Evolutionary conservation across 2,329 filamentous ascomycete species (phyloP).

Genomic region (Cadophora luteo-olivacea): DNA sequence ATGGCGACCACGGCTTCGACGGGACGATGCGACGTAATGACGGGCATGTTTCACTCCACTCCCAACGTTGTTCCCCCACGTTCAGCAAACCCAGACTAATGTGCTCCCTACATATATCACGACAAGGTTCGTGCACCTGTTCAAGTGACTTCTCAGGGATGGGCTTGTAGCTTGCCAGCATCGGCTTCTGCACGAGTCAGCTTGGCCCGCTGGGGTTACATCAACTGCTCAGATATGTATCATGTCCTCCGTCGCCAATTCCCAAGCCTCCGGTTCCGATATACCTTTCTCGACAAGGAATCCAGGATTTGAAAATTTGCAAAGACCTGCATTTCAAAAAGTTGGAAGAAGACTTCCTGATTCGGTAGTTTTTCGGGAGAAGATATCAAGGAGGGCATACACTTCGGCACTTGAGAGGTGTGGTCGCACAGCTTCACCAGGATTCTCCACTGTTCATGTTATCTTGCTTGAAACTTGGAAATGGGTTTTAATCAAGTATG

Average conservation of each 20-base stretch:
- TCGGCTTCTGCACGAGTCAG: not conserved
- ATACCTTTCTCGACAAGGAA: not conserved
- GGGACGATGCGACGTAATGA: conserved; percentile 1
- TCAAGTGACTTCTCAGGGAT: not conserved
- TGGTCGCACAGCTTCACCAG: not conserved
- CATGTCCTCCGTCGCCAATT: conserved; percentile 4
- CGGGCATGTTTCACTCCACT: conserved; percentile 8
- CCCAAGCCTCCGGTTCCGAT: conserved; percentile 5
- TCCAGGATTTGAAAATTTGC: not conserved
- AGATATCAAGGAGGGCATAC: not conserved
- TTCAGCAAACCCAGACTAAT: not conserved
- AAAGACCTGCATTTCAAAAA: not conserved
- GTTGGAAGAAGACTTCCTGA: not conserved
- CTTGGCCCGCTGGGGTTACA: not conserved
- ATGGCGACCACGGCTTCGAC: conserved; percentile 6
- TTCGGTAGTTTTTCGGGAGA: not conserved
- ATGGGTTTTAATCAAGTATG: not conserved
- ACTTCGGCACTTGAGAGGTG: not conserved
- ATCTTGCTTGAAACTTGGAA: not conserved
- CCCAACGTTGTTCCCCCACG: not conserved
- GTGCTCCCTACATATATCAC: conserved; percentile 4
- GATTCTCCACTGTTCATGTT: not conserved
- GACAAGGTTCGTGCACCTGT: conserved; percentile 2
- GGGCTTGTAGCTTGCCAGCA: too few species aligned
- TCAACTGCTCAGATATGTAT: not conserved